Conservation (phyloP, 2,329 filamentous ascomycete genomes). For the Penicillium sp. region DNA sequence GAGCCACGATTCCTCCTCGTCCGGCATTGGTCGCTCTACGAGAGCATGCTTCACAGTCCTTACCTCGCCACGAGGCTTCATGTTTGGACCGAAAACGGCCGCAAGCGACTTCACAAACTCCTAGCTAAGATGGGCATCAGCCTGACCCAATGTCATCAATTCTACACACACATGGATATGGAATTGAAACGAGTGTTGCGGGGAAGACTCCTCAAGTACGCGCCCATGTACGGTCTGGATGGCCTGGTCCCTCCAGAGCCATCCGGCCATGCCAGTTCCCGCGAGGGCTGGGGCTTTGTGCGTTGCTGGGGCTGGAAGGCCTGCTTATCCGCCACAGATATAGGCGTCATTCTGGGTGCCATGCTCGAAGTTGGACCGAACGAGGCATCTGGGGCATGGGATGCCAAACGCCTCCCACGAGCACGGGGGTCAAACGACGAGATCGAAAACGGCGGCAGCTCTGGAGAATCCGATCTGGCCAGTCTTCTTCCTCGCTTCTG, state of each 20-base stretch:
- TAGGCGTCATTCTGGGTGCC: conserved; percentile 87
- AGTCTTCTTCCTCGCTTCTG: conserved; percentile 52
- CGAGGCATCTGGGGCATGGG: conserved; percentile 34
- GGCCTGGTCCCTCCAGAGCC: conserved; percentile 82
- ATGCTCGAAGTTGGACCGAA: conserved; percentile 79
- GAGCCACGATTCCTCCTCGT: conserved; percentile 92
- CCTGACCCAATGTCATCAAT: conserved; percentile 88
- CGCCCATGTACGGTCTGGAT: conserved; percentile 88
- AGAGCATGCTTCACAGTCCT: conserved; percentile 96
- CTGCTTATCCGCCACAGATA: conserved; percentile 87
- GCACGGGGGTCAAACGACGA: conserved; percentile 19
- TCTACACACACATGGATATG: conserved; percentile 98
- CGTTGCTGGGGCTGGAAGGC: conserved; percentile 97
- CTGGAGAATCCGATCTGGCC: conserved; percentile 27
- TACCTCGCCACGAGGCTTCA: conserved; percentile 89
- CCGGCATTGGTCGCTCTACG: conserved; percentile 94
- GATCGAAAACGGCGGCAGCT: conserved; percentile 15
- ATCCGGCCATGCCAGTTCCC: conserved; percentile 67
- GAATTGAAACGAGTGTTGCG: conserved; percentile 85
- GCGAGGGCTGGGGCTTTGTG: conserved; percentile 96
- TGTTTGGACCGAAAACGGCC: conserved; percentile 88
- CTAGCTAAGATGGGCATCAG: conserved; percentile 98
- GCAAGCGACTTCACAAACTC: conserved; percentile 87
- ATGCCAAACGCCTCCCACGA: conserved; percentile 29
- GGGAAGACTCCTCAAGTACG: conserved; percentile 83